phyloP scores from a whole-genome alignment of 768 basidiomycete species.

The Tremella yokohamensis region DNA sequence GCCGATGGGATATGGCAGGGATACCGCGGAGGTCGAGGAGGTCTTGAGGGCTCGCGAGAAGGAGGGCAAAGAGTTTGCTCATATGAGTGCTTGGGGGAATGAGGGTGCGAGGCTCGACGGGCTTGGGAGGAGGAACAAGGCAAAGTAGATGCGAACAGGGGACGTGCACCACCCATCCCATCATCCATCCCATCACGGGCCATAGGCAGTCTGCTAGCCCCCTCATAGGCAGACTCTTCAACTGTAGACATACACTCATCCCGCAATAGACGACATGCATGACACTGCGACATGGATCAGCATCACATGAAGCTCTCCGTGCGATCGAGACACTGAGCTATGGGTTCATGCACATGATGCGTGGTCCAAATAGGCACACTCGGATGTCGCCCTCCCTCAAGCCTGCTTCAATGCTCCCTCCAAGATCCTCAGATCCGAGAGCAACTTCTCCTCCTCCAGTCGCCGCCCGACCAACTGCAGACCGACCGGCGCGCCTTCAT shows the following conservation, averaged over 20 bases:
- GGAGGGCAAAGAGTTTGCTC: conserved; percentile 9
- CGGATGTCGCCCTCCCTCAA: too few species aligned
- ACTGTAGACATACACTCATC: too few species aligned
- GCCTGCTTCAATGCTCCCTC: conserved; percentile 6
- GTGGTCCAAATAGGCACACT: too few species aligned
- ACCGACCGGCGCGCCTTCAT: conserved; percentile 12
- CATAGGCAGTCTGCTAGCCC: too few species aligned
- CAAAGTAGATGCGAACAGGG: background rate
- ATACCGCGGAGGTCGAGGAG: conserved; percentile 8
- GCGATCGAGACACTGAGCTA: too few species aligned
- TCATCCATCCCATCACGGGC: too few species aligned
- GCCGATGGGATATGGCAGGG: conserved; percentile 16
- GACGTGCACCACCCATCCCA: background rate
- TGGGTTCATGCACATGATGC: too few species aligned
- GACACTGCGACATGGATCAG: too few species aligned
- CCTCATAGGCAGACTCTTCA: too few species aligned
- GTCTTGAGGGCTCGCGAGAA: conserved; percentile 1
- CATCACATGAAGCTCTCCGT: too few species aligned
- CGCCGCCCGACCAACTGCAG: conserved; percentile 16
- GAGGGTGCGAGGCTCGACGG: conserved; percentile 14
- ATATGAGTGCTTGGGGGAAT: conserved; percentile 15
- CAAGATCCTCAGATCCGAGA: conserved; percentile 11
- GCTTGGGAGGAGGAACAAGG: conserved; percentile 11
- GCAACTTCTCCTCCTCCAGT: conserved; percentile 13
- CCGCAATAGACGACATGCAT: too few species aligned